Conservation (phyloP, 75 land plant genomes). For the Pinus tabuliformis region DNA sequence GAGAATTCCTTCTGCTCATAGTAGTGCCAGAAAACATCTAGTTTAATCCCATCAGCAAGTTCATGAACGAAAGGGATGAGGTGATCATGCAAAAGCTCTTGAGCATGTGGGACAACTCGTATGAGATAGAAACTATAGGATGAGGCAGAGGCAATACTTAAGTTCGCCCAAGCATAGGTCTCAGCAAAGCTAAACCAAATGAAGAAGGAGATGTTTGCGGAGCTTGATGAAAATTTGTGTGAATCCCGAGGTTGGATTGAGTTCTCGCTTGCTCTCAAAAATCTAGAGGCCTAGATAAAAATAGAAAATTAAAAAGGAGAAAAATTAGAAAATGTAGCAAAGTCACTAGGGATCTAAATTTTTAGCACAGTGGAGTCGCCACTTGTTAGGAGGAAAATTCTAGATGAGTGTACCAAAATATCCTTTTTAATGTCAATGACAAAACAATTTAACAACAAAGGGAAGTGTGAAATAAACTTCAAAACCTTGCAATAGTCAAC, state of each 20-base stretch:
- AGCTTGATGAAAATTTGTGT: slow-evolving; percentile 72
- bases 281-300: too few species aligned
- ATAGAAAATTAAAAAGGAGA: too few species aligned
- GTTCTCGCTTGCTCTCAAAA: background rate
- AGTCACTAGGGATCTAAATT: too few species aligned
- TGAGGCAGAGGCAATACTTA: slow-evolving; percentile 78
- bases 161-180: slow-evolving; percentile 88
- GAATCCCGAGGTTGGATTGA: slow-evolving; percentile 76
- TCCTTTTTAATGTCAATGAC: too few species aligned
- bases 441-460: too few species aligned
- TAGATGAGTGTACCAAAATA: too few species aligned
- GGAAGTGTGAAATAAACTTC: too few species aligned
- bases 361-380: too few species aligned
- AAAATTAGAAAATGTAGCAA: too few species aligned
- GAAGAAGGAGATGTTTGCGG: slow-evolving; percentile 88
- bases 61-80: slow-evolving; percentile 89
- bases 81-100: slow-evolving; percentile 64
- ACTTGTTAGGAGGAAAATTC: too few species aligned
- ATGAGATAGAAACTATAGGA: slow-evolving; percentile 85
- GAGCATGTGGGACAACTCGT: slow-evolving; percentile 78
- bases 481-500: too few species aligned
- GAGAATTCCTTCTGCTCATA: slow-evolving; percentile 86
- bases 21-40: slow-evolving; percentile 88
- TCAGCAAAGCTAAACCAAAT: slow-evolving; percentile 81
- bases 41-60: slow-evolving; percentile 81